A percentile compares a stretch with the other conserved stretches of the same genome.
These are phyloP conservation scores for Panicum virgatum DNA, from an alignment of 202 grass and related monocot genomes.

Conservation along the genomic window DNA sequence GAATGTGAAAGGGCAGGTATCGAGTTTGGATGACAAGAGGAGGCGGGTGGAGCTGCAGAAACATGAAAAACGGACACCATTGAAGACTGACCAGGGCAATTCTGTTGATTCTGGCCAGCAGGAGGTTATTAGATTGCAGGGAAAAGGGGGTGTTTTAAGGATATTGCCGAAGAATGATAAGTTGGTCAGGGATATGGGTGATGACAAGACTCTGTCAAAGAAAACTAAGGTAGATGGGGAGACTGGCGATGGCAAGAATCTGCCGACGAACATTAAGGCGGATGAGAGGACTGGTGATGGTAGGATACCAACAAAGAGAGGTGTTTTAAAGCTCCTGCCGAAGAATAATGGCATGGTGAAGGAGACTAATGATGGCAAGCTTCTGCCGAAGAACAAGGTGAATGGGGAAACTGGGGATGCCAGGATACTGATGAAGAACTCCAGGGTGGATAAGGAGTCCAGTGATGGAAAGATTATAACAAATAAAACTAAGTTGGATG, in stretches of 20 bases:
- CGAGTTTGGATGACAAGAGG: conserved; percentile 38
- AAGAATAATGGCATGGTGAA: no score
- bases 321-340: conserved; percentile 60
- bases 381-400: conserved; percentile 29
- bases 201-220: conserved; percentile 15
- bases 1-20: conserved; percentile 38
- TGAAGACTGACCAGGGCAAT: conserved; percentile 29
- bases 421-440: background rate
- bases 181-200: conserved; percentile 14
- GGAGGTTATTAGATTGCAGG: conserved; percentile 50
- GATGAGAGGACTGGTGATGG: conserved; percentile 24
- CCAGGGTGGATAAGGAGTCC: conserved; percentile 29
- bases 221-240: conserved; percentile 24
- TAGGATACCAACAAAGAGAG: conserved; percentile 48
- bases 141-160: conserved; percentile 62
- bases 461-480: conserved; percentile 36
- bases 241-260: conserved; percentile 24
- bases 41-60: conserved; percentile 14
- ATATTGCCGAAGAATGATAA: conserved; percentile 45
- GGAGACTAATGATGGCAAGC: no score
- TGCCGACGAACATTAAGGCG: conserved; percentile 25
- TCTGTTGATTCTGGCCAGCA: background rate
- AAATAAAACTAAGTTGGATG: conserved; percentile 29
- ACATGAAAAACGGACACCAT: background rate
- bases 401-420: conserved; percentile 6